A percentile compares a stretch with the other conserved stretches of the same genome.
phyloP scores from a whole-genome alignment of 176 grass and related monocot species.

The Zoysia japonica region DNA sequence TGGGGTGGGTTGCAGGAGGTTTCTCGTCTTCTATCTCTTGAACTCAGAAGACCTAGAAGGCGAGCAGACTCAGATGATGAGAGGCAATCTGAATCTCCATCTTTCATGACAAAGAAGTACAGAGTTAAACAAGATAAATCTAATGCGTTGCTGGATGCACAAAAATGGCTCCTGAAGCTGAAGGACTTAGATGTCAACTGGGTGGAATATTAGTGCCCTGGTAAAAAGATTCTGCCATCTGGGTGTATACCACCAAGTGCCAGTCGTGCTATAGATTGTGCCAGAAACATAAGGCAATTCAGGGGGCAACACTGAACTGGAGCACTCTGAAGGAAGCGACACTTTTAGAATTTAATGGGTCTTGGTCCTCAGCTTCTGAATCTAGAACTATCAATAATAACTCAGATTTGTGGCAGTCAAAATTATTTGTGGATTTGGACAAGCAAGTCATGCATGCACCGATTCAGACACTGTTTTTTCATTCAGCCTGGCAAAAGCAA shows the following conservation, averaged over 20 bases:
- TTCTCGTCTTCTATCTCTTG: slow-evolving; percentile 77
- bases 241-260: background rate
- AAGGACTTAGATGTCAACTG: slow-evolving; percentile 80
- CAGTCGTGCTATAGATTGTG: slow-evolving; percentile 4
- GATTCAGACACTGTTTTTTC: background rate
- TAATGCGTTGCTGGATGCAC: slow-evolving; percentile 36
- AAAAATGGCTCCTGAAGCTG: slow-evolving; percentile 75
- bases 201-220: slow-evolving; percentile 46
- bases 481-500: background rate
- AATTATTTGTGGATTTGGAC: background rate
- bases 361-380: background rate
- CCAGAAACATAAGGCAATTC: background rate
- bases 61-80: slow-evolving; percentile 37
- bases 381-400: background rate
- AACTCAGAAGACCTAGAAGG: slow-evolving; percentile 60
- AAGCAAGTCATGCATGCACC: background rate
- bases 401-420: background rate
- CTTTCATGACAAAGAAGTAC: slow-evolving; percentile 7
- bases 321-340: background rate
- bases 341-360: background rate
- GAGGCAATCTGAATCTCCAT: slow-evolving; percentile 33
- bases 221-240: background rate
- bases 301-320: background rate
- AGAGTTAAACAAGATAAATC: slow-evolving; percentile 42
- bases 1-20: slow-evolving; percentile 93